Conservation (phyloP, 2,329 filamentous ascomycete genomes). For the Pezicula radicicola region DNA sequence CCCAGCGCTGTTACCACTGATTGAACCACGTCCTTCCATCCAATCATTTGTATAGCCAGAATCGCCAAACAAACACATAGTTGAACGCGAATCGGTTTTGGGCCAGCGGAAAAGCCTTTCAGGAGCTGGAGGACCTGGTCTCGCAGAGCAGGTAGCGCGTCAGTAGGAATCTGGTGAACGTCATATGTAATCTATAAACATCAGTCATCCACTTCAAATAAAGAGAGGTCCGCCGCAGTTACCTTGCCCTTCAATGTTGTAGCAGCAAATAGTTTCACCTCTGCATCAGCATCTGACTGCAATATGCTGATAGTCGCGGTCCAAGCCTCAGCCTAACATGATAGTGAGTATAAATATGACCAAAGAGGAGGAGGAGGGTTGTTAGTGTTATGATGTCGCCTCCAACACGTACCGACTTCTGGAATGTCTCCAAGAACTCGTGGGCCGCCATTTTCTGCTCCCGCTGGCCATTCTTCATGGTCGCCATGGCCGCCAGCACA, state of each 20-base stretch:
- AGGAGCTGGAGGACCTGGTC: constrained; percentile 81
- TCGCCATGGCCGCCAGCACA: constrained; percentile 83
- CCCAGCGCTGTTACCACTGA: constrained; percentile 78
- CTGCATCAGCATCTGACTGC: constrained; percentile 75
- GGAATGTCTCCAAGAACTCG: constrained; percentile 88
- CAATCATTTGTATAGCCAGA: constrained; percentile 91
- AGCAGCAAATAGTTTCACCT: constrained; percentile 91
- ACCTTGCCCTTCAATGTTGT: constrained; percentile 99
- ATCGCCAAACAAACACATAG: constrained; percentile 93
- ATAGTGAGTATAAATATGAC: constrained; percentile 17
- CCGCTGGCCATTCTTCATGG: constrained; percentile 84
- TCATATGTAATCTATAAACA: constrained; percentile 85
- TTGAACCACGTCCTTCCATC: constrained; percentile 89
- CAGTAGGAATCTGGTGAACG: constrained; percentile 78
- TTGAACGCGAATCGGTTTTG: constrained; percentile 83
- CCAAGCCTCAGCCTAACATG: constrained; percentile 79
- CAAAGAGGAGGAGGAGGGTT: constrained; percentile 4
- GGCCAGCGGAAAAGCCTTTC: constrained; percentile 76
- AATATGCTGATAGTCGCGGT: constrained; percentile 81
- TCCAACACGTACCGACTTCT: constrained; percentile 80
- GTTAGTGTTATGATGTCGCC: constrained; percentile 7
- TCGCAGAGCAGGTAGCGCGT: constrained; percentile 73
- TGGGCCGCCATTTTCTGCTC: constrained; percentile 87
- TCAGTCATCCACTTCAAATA: constrained; percentile 9
- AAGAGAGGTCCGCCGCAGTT: constrained; percentile 23